Conservation (phyloP, 2,329 filamentous ascomycete genomes). For the Trichophyton verrucosum region DNA sequence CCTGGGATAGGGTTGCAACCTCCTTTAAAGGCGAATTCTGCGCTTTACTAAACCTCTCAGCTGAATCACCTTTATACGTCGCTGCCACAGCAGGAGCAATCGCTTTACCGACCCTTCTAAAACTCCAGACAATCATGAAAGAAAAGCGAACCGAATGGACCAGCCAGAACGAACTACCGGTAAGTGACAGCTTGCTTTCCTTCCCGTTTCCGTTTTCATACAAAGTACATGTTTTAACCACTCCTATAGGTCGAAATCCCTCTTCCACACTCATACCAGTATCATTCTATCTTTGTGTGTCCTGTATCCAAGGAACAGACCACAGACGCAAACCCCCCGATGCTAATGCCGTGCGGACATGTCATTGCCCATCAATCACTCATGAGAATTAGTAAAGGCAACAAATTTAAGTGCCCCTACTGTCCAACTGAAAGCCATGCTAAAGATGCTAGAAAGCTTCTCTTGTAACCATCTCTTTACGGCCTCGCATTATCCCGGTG, state of each 20-base stretch:
- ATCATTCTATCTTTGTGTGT: conserved; percentile 96
- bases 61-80: conserved; percentile 84
- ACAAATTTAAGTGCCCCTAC: conserved; percentile 87
- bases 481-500: background rate
- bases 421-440: conserved; percentile 74
- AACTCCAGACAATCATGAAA: conserved; percentile 76
- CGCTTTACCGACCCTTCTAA: conserved; percentile 75
- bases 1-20: conserved; percentile 72
- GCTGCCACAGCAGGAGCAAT: conserved; percentile 87
- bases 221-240: background rate
- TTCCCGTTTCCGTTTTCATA: background rate
- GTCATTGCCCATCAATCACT: conserved; percentile 80
- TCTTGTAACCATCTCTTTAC: conserved; percentile 38
- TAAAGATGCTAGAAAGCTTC: conserved; percentile 63
- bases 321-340: conserved; percentile 82
- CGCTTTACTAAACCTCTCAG: conserved; percentile 74
- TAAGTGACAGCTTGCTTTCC: conserved; percentile 38
- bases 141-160: conserved; percentile 93
- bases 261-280: conserved; percentile 53
- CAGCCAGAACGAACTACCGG: conserved; percentile 76
- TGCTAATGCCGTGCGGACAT: conserved; percentile 94
- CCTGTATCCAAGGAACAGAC: conserved; percentile 95
- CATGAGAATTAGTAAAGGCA: conserved; percentile 64
- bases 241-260: conserved; percentile 49
- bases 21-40: conserved; percentile 93